Evolutionary conservation across 352 stramenopile species (phyloP).

Genomic region (Globisporangium nodosum): DNA sequence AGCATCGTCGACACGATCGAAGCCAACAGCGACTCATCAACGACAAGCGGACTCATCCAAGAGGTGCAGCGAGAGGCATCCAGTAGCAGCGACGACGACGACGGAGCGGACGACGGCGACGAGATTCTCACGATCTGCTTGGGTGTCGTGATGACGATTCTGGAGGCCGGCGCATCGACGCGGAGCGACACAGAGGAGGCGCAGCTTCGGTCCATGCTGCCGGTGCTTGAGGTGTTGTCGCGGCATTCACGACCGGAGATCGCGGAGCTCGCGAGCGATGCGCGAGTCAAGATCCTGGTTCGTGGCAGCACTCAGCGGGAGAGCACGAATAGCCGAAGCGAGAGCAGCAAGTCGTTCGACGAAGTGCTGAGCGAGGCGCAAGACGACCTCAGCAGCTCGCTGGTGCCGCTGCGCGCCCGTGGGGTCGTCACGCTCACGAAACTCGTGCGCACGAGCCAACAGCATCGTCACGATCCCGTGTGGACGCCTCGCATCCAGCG

Average conservation of each 20-base stretch:
- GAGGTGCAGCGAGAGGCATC: background rate
- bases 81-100: slow-evolving; percentile 8
- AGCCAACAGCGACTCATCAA: background rate
- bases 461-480: slow-evolving; percentile 26
- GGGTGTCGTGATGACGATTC: slow-evolving; percentile 70
- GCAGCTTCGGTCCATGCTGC: slow-evolving; percentile 53
- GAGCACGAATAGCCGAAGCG: slow-evolving; percentile 1
- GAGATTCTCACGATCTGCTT: slow-evolving; percentile 80
- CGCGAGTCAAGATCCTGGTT: slow-evolving; percentile 59
- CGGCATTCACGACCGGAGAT: slow-evolving; percentile 46
- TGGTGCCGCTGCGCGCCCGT: slow-evolving; percentile 69
- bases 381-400: slow-evolving; percentile 48
- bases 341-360: slow-evolving; percentile 34
- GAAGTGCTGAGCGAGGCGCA: slow-evolving; percentile 45
- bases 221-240: slow-evolving; percentile 57
- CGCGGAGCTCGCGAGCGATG: slow-evolving; percentile 63
- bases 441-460: slow-evolving; percentile 56
- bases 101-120: slow-evolving; percentile 45
- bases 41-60: slow-evolving; percentile 2
- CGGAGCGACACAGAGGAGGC: slow-evolving; percentile 50
- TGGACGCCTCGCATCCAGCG: slow-evolving; percentile 49
- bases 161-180: slow-evolving; percentile 51
- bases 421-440: slow-evolving; percentile 73
- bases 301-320: slow-evolving; percentile 13
- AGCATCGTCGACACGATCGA: slow-evolving; percentile 24